phyloP scores from a whole-genome alignment of 306 rosid species.

The Pyrus pyrifolia region DNA sequence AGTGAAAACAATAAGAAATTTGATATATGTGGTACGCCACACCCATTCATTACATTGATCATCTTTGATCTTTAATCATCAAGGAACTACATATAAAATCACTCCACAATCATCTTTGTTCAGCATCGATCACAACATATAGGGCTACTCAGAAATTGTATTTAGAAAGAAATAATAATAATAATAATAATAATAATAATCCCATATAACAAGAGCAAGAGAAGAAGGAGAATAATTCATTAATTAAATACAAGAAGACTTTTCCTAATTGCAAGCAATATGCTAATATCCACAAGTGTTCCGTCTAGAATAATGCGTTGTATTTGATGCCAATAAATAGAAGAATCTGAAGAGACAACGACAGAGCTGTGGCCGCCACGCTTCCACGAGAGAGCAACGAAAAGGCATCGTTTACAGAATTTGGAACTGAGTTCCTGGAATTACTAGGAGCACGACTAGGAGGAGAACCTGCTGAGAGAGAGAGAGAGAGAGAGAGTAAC shows the following conservation, averaged over 20 bases:
- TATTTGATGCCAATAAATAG: background rate
- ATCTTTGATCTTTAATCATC: too few relatives aligned
- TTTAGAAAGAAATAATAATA: background rate
- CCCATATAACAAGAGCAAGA: background rate
- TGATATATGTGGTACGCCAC: too few relatives aligned
- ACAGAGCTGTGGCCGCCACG: background rate
- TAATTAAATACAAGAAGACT: background rate
- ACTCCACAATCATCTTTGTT: background rate
- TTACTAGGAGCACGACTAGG: background rate
- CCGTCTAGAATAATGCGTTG: background rate
- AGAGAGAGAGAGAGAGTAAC: too few relatives aligned
- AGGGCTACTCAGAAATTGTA: background rate
- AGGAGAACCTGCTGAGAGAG: too few relatives aligned
- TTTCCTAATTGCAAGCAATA: background rate
- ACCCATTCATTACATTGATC: background rate
- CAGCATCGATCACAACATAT: background rate
- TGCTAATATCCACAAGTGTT: background rate
- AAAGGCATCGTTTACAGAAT: constrained; percentile 13
- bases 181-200: background rate
- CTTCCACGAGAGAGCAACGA: background rate
- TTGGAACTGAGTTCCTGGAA: constrained; percentile 14
- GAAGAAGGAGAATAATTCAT: background rate
- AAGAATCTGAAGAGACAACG: background rate
- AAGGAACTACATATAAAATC: too few relatives aligned
- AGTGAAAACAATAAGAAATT: too few relatives aligned